Base-by-base conservation (phyloP, 768 basidiomycete species). In the Hygrophorus russula region DNA sequence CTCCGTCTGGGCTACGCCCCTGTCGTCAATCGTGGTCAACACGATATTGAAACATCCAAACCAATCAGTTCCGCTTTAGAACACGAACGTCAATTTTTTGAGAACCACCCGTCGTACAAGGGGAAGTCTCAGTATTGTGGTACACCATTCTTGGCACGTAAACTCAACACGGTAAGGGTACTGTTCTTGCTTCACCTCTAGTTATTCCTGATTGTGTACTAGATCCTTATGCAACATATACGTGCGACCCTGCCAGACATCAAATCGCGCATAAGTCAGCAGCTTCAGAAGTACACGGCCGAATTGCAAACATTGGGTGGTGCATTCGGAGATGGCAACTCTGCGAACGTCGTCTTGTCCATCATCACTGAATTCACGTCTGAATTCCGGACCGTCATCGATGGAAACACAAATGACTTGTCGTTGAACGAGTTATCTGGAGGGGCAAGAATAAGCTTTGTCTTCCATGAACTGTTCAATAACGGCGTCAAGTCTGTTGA, bases 161-260 rank as follows among this genome's bases (percentile, higher is more conserved):
- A 93, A 65, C 78, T 96, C 42, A 97, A 97, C 61, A 83, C 89
- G 74, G 91, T 90, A 48, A 37, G 77, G 66, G 24, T 20, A 7
- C 7, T 29, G 5, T 20, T 17, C 10, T 14, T 36, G 27, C 15
- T 9, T 24, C 40, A 20, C 15, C 4, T 41, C 6, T 14, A 34
- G 10, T 29, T n/a, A n/a, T n/a, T 24, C 5, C 32, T 44, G 29
- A 39, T 28, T 32, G 48, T 42, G 12, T 51, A 36, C 19, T 46
- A 94, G 92, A 94, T 99, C 57, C 80, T 99, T 42, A 98, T 98
- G 93, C 91, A 96, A 64, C 96, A 99, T 64, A 97, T 99, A 60
- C 87, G 89, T 45, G 78, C 88, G 42, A 96, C 91, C 15, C 74
- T 99, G n/a, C 96, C 96, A 27, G 96, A 99, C 59, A 98, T 98